Conservation (phyloP, 2,329 filamentous ascomycete species). For the Pseudogymnoascus pannorum region DNA sequence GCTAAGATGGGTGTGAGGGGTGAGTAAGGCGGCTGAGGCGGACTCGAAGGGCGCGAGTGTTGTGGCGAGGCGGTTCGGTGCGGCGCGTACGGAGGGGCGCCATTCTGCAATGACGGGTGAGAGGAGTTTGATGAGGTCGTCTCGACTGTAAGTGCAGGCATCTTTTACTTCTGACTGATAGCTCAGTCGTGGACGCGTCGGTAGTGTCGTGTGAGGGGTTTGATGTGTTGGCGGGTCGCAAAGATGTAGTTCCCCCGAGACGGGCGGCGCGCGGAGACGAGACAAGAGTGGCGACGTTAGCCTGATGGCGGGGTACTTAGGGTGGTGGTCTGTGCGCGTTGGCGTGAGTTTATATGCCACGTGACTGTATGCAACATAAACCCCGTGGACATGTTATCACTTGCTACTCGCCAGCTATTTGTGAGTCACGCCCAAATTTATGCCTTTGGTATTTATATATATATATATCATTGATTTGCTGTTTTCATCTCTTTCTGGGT, state of each 20-base stretch:
- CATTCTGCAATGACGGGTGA: neutral
- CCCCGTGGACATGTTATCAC: neutral
- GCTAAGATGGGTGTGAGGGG: slow-evolving; percentile 26
- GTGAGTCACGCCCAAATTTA: neutral
- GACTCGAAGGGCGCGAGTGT: slow-evolving; percentile 22
- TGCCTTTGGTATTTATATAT: neutral
- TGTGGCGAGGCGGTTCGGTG: neutral
- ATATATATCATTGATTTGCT: neutral
- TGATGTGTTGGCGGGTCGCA: slow-evolving; percentile 7
- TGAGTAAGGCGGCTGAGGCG: slow-evolving; percentile 25
- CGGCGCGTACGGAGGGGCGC: slow-evolving; percentile 9
- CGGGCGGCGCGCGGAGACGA: neutral
- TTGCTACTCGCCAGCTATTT: neutral
- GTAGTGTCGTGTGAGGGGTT: neutral
- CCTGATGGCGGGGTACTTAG: slow-evolving; percentile 7
- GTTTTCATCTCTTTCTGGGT: neutral
- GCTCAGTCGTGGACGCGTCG: neutral
- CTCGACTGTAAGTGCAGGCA: slow-evolving; percentile 23
- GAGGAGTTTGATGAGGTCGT: slow-evolving; percentile 14
- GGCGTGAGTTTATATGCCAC: neutral
- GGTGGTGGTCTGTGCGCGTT: slow-evolving; percentile 3
- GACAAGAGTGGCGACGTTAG: slow-evolving; percentile 1
- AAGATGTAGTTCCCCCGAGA: slow-evolving; percentile 4
- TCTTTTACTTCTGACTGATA: slow-evolving; percentile 10
- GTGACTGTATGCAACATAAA: neutral